A percentile compares a stretch with the other conserved stretches of the same genome.
phyloP scores from a whole-genome alignment of 2,329 filamentous ascomycete species.

The Lomentospora prolificans region DNA sequence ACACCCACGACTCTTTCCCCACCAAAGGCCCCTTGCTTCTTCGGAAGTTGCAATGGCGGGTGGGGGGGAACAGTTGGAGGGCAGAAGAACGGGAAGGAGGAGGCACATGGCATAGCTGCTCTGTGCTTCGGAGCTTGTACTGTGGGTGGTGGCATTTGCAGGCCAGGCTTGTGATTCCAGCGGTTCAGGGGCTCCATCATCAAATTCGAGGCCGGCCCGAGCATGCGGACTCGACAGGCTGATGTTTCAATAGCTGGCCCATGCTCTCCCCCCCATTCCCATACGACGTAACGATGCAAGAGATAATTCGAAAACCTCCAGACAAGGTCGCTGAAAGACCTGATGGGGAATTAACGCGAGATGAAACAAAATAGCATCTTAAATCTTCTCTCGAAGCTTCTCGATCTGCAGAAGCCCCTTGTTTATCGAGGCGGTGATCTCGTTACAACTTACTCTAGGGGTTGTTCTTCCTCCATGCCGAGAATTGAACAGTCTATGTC shows the following conservation, averaged over 20 bases:
- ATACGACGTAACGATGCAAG: background rate
- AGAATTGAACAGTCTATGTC: background rate
- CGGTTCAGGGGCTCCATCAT: constrained; percentile 6
- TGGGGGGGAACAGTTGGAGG: no score
- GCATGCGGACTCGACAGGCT: constrained; percentile 1
- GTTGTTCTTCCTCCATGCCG: background rate
- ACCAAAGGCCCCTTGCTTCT: background rate
- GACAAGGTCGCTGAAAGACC: background rate
- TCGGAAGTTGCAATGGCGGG: background rate
- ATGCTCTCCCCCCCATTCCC: background rate
- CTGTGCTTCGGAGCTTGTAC: background rate
- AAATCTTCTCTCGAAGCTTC: background rate
- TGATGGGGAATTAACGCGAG: background rate
- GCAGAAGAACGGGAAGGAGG: background rate
- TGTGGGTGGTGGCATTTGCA: background rate
- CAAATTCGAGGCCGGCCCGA: constrained; percentile 8
- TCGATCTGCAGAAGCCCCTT: background rate
- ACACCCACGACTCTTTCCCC: background rate
- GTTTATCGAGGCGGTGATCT: constrained; percentile 1
- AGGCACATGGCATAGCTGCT: background rate
- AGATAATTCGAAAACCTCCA: background rate
- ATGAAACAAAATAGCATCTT: background rate
- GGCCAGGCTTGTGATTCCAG: background rate
- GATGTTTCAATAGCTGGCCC: constrained; percentile 5
- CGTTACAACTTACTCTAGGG: background rate